Percentiles rank a stretch among this genome's conserved stretches.
phyloP scores from a whole-genome alignment of 1,284 basidiomycete species.

The Cryptococcus wingfieldii region DNA sequence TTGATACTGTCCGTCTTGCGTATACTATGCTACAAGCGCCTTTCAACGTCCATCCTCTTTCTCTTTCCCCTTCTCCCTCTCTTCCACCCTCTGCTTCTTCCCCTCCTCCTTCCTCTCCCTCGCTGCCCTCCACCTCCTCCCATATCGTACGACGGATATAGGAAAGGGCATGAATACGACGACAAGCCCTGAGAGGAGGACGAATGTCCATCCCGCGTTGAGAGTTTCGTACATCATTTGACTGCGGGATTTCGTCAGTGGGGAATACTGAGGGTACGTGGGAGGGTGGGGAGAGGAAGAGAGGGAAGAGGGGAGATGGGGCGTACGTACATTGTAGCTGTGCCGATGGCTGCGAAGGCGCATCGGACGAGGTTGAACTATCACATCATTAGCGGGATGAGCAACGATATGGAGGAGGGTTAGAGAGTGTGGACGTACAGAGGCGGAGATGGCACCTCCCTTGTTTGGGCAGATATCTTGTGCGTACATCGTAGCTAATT shows the following conservation, averaged over 20 bases:
- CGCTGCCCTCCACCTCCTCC: constrained; percentile 29
- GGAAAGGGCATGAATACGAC: constrained; percentile 28
- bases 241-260: background rate
- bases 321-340: constrained; percentile 33
- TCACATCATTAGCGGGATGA: background rate
- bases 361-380: constrained; percentile 46
- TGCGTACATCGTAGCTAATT: constrained; percentile 36
- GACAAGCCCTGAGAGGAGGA: constrained; percentile 37
- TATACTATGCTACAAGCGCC: too few species aligned
- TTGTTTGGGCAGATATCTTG: constrained; percentile 43
- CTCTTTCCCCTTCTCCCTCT: too few species aligned
- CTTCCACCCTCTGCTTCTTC: background rate
- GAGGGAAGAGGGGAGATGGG: too few species aligned
- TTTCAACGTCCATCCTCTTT: too few species aligned
- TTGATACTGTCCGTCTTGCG: too few species aligned
- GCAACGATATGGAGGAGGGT: background rate
- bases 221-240: constrained; percentile 35
- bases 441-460: constrained; percentile 45
- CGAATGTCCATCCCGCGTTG: constrained; percentile 45
- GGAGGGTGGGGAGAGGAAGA: background rate
- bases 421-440: constrained; percentile 21
- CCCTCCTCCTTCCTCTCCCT: constrained; percentile 9
- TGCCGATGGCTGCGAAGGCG: constrained; percentile 42
- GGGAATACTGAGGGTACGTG: too few species aligned
- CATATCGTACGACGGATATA: constrained; percentile 26